Conservation (phyloP, 805 yeast species). For the Blastobotrys chiropterorum region DNA sequence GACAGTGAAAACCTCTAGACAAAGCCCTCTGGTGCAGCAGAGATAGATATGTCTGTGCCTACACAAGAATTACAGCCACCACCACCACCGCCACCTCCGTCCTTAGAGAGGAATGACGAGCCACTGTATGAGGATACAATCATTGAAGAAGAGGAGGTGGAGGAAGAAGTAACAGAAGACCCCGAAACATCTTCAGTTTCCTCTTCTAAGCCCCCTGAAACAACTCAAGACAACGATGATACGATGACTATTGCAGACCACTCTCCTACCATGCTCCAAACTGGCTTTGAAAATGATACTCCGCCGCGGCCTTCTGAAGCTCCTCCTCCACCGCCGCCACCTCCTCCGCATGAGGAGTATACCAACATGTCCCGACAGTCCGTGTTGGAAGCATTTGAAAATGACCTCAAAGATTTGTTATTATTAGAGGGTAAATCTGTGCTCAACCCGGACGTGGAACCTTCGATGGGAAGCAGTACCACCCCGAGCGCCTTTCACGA, state of each 20-base stretch:
- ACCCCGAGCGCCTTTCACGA: background rate
- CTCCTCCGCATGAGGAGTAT: background rate
- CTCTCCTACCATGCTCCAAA: background rate
- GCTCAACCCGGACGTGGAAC: background rate
- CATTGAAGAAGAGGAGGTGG: background rate
- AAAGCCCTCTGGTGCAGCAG: background rate
- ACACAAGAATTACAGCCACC: background rate
- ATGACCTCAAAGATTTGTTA: conserved; percentile 11
- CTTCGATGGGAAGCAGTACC: background rate
- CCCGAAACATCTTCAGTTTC: background rate
- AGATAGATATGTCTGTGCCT: background rate
- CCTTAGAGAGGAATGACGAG: too few species aligned
- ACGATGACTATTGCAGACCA: background rate
- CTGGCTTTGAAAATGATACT: background rate
- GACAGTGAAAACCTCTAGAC: background rate
- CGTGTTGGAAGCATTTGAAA: conserved; percentile 13
- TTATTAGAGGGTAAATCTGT: background rate
- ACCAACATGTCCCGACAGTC: conserved; percentile 2
- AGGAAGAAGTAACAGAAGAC: background rate
- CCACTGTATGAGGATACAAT: background rate
- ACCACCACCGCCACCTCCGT: background rate
- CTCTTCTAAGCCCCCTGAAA: background rate
- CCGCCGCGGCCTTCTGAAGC: background rate
- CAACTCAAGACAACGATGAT: background rate
- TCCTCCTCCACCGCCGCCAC: background rate